Percentiles rank a stretch among this genome's conserved stretches.
Conservation (phyloP, 345 rosid genomes). For the Citrus inodora region DNA sequence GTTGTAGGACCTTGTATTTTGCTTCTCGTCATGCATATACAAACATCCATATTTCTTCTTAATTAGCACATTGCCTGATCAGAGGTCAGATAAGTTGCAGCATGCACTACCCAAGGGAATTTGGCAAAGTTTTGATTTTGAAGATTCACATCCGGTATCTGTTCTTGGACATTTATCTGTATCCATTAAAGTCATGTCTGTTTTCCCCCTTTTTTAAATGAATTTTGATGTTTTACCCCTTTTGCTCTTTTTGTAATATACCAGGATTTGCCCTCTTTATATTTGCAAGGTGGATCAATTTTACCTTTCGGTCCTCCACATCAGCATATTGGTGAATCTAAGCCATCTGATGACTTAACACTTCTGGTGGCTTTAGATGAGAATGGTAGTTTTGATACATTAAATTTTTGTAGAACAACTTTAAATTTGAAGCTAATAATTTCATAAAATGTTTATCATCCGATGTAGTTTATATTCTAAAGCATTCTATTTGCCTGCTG, state of each 20-base stretch:
- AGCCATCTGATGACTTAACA: conserved; percentile 62
- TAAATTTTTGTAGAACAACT: not conserved
- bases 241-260: conserved; percentile 12
- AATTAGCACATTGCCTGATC: conserved; percentile 48
- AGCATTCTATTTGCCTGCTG: not conserved
- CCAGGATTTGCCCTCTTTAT: conserved; percentile 82
- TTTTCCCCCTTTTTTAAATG: not conserved
- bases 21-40: not conserved
- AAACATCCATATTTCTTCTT: conserved; percentile 13
- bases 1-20: not conserved
- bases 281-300: conserved; percentile 87
- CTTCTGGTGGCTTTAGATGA: conserved; percentile 80
- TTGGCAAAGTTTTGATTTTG: conserved; percentile 79
- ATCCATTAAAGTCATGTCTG: not conserved
- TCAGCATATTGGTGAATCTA: conserved; percentile 70
- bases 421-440: not conserved
- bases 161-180: not conserved
- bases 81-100: conserved; percentile 45
- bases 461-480: not conserved
- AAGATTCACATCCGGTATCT: conserved; percentile 82
- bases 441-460: not conserved
- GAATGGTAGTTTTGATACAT: conserved; percentile 47
- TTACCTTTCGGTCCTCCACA: conserved; percentile 62
- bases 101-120: conserved; percentile 62
- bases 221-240: conserved; percentile 3